phyloP scores from a whole-genome alignment of 2,329 filamentous ascomycete species.

The Penicillium sp. region DNA sequence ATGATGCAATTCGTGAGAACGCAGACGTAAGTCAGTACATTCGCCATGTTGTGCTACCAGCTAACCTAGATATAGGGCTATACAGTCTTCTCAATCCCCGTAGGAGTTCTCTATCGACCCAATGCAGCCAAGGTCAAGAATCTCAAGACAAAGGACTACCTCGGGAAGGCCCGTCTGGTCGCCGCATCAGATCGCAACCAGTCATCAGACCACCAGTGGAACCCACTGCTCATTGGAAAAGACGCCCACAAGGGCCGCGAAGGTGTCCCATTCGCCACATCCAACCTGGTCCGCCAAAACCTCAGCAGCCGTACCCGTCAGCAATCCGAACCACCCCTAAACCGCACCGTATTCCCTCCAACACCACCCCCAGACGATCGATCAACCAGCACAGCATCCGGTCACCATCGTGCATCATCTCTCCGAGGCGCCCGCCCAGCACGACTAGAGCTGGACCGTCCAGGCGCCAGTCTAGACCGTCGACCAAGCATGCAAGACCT shows the following conservation, averaged over 20 bases:
- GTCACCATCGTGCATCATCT: conserved; percentile 44
- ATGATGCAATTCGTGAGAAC: conserved; percentile 89
- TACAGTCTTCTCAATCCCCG: conserved; percentile 96
- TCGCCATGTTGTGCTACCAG: background rate
- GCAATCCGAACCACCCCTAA: conserved; percentile 76
- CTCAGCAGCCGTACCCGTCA: conserved; percentile 71
- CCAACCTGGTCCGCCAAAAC: conserved; percentile 85
- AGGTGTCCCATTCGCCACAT: conserved; percentile 85
- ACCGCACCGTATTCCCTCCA: conserved; percentile 85
- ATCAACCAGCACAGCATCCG: conserved; percentile 44
- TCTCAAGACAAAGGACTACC: conserved; percentile 93
- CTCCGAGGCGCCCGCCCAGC: conserved; percentile 47
- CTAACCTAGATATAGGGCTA: conserved; percentile 63
- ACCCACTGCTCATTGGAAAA: conserved; percentile 67
- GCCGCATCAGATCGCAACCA: conserved; percentile 75
- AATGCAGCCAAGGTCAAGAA: conserved; percentile 99
- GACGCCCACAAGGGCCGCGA: conserved; percentile 68
- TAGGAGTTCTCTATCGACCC: conserved; percentile 89
- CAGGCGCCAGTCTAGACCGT: conserved; percentile 35
- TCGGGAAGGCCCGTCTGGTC: conserved; percentile 91
- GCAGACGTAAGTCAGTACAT: conserved; percentile 63
- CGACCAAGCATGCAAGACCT: conserved; percentile 16
- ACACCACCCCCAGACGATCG: conserved; percentile 95
- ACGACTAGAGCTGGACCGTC: conserved; percentile 43
- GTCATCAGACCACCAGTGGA: conserved; percentile 66